These are phyloP conservation scores for Arabidopsis arenosa DNA, from an alignment of 345 rosid species.

Conservation along the genomic window DNA sequence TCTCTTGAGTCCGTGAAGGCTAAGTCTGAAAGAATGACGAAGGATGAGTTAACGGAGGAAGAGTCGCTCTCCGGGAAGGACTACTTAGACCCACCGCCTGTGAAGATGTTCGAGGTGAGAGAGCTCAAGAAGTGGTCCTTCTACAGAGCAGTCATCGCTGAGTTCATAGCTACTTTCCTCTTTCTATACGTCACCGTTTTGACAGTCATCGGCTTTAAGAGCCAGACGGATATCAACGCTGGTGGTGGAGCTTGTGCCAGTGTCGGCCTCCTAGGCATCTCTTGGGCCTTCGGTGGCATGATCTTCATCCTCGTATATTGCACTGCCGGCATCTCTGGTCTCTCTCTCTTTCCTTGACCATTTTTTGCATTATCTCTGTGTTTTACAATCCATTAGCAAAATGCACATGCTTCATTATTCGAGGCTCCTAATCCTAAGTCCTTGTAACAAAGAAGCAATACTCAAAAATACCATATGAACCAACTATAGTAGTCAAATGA, in stretches of 20 bases:
- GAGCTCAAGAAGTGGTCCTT: conserved; percentile 81
- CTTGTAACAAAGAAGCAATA: neutral
- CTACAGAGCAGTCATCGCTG: conserved; percentile 83
- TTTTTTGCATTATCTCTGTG: conserved; percentile 3
- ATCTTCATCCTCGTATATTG: conserved; percentile 82
- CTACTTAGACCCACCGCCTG: conserved; percentile 83
- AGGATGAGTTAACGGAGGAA: conserved; percentile 51
- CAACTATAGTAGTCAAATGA: neutral
- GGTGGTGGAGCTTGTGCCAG: conserved; percentile 57
- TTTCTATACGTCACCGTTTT: conserved; percentile 73
- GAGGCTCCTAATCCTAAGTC: neutral
- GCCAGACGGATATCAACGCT: conserved; percentile 48
- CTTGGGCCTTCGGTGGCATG: conserved; percentile 96
- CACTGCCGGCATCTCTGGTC: conserved; percentile 89
- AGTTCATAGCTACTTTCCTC: conserved; percentile 83
- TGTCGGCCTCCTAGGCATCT: conserved; percentile 80
- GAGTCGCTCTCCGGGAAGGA: conserved; percentile 67
- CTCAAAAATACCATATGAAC: neutral
- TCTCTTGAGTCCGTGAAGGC: conserved; percentile 7
- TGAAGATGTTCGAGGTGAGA: conserved; percentile 57
- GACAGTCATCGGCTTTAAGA: conserved; percentile 78
- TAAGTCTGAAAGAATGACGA: conserved; percentile 35
- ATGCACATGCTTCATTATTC: neutral
- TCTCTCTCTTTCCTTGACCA: neutral
- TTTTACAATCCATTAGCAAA: neutral